Conservation (phyloP, 805 yeast genomes). For the Lachancea quebecensis region DNA sequence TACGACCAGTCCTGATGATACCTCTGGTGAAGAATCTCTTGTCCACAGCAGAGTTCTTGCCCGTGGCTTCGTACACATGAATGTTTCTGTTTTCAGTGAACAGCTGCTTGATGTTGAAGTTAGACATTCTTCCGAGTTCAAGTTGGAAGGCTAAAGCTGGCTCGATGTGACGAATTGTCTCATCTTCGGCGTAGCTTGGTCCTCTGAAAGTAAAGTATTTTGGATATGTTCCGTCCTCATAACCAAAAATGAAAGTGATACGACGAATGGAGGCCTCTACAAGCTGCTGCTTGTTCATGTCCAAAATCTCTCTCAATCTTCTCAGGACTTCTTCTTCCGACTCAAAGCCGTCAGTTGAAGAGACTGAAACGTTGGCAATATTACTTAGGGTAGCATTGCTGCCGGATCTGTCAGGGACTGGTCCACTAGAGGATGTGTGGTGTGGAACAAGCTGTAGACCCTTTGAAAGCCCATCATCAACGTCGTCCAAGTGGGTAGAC, state of each 20-base stretch:
- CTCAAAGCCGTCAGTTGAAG: constrained; percentile 65
- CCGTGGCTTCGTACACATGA: constrained; percentile 94
- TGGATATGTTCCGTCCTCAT: constrained; percentile 81
- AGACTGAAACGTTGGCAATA: constrained; percentile 74
- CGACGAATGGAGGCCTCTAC: constrained; percentile 75
- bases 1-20: constrained; percentile 90
- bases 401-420: constrained; percentile 44
- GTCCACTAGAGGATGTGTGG: constrained; percentile 36
- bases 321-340: constrained; percentile 61
- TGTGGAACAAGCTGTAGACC: constrained; percentile 69
- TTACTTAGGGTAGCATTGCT: constrained; percentile 48
- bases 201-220: constrained; percentile 93
- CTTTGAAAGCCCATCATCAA: constrained; percentile 71
- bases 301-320: constrained; percentile 58
- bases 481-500: constrained; percentile 77
- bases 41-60: constrained; percentile 88
- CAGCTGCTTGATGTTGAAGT: constrained; percentile 90
- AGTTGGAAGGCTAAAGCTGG: constrained; percentile 98
- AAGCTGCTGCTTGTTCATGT: constrained; percentile 64
- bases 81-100: constrained; percentile 95
- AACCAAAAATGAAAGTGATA: constrained; percentile 83
- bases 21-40: constrained; percentile 96
- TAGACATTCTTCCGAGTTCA: constrained; percentile 88
- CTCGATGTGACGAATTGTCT: constrained; percentile 93
- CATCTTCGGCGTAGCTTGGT: constrained; percentile 78